Percentiles rank a stretch among this genome's conserved stretches.
These are phyloP conservation scores for Macrophomina tecta DNA, from an alignment of 2,329 filamentous ascomycete species.

Conservation along the genomic window DNA sequence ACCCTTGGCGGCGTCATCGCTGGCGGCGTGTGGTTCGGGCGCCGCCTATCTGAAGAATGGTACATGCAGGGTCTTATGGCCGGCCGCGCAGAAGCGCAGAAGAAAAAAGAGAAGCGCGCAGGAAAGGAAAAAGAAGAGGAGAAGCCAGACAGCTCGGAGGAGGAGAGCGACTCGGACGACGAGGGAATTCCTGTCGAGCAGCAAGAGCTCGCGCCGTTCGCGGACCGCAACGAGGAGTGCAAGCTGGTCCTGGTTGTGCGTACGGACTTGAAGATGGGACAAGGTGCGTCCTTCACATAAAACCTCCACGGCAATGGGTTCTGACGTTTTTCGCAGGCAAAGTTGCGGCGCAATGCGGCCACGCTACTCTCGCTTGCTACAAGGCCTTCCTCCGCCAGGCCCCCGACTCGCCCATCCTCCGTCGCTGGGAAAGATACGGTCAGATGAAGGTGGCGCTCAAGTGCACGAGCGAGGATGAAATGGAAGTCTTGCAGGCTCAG, in stretches of 20 bases:
- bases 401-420: constrained; percentile 68
- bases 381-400: constrained; percentile 71
- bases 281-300: constrained; percentile 62
- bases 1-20: constrained; percentile 21
- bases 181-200: constrained; percentile 30
- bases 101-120: constrained; percentile 25
- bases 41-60: constrained; percentile 15
- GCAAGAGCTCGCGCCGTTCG: constrained; percentile 54
- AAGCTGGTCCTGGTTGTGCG: constrained; percentile 92
- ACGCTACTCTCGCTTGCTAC: constrained; percentile 98
- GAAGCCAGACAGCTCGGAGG: constrained; percentile 46
- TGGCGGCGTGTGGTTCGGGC: constrained; percentile 17
- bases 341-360: constrained; percentile 92
- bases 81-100: constrained; percentile 30
- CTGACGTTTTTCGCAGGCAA: constrained; percentile 67
- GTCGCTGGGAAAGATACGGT: constrained; percentile 83
- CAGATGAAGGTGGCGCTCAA: constrained; percentile 96
- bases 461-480: constrained; percentile 77
- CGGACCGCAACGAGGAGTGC: constrained; percentile 73
- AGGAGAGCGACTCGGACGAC: constrained; percentile 45
- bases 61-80: constrained; percentile 18
- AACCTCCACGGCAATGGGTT: too few species aligned
- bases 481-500: constrained; percentile 74
- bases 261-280: constrained; percentile 96
- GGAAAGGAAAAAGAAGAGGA: constrained; percentile 40